These are phyloP conservation scores for Punctularia strigosozonata DNA, from an alignment of 768 basidiomycete genomes.

Conservation along the genomic window DNA sequence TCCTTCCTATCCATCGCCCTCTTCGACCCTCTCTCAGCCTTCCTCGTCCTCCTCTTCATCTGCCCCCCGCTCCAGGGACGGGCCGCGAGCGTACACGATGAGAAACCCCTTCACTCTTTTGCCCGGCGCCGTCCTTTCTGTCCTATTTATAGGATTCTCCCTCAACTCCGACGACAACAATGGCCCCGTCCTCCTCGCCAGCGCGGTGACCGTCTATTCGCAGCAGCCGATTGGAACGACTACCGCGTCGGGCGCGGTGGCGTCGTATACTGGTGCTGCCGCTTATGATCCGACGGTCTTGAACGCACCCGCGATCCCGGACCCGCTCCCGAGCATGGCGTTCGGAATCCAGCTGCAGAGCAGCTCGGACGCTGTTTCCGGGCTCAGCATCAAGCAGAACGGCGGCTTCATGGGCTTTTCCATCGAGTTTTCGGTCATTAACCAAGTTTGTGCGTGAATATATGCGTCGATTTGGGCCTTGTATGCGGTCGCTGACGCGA, in stretches of 20 bases:
- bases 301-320: slow-evolving; percentile 17
- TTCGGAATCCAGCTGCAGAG: slow-evolving; percentile 14
- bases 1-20: too few relatives aligned
- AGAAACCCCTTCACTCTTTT: background rate
- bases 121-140: background rate
- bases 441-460: slow-evolving; percentile 54
- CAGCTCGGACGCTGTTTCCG: slow-evolving; percentile 11
- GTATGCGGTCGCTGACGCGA: too few relatives aligned
- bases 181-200: background rate
- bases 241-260: slow-evolving; percentile 11
- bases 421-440: slow-evolving; percentile 63
- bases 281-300: slow-evolving; percentile 22
- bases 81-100: too few relatives aligned
- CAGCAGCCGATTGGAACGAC: slow-evolving; percentile 12
- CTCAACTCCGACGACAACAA: too few relatives aligned
- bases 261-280: slow-evolving; percentile 18
- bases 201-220: slow-evolving; percentile 17
- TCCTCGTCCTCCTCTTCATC: background rate
- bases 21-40: background rate
- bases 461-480: too few relatives aligned
- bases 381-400: slow-evolving; percentile 29
- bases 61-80: too few relatives aligned
- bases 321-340: slow-evolving; percentile 10
- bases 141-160: background rate
- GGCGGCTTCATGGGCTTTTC: slow-evolving; percentile 66